These are phyloP conservation scores for Musa troglodytarum DNA, from an alignment of 176 grass and related monocot genomes.

Conservation along the genomic window DNA sequence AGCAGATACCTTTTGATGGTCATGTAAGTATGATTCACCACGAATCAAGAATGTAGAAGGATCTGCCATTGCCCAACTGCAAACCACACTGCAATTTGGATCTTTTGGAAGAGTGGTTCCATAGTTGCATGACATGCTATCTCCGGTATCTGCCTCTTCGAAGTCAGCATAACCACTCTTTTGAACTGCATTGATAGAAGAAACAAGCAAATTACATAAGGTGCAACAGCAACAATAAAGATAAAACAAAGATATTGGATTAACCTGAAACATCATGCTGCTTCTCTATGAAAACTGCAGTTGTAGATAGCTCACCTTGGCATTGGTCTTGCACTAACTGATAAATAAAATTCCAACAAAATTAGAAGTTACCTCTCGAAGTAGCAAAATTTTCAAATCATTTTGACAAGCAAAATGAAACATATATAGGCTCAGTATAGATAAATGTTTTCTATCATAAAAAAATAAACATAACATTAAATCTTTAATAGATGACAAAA, in stretches of 20 bases:
- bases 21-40: slow-evolving; percentile 71
- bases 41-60: slow-evolving; percentile 88
- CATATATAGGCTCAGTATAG: background rate
- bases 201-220: background rate
- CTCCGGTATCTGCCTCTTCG: background rate
- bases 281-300: slow-evolving; percentile 60
- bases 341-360: background rate
- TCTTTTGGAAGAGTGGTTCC: slow-evolving; percentile 93
- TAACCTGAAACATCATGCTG: slow-evolving; percentile 84
- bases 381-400: background rate
- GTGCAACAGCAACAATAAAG: background rate
- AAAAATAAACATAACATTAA: background rate
- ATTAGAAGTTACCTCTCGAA: background rate
- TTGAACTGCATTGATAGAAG: slow-evolving; percentile 11
- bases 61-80: slow-evolving; percentile 79
- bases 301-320: slow-evolving; percentile 45
- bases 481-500: background rate
- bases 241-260: background rate
- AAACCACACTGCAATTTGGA: slow-evolving; percentile 37
- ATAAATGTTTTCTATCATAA: background rate
- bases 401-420: background rate
- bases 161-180: slow-evolving; percentile 1
- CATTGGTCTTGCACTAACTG: slow-evolving; percentile 51
- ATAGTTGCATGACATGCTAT: slow-evolving; percentile 32
- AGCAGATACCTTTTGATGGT: slow-evolving; percentile 63